Evolutionary conservation across 1,284 basidiomycete genomes (phyloP).

Genomic region (Cryptococcus sp.): DNA sequence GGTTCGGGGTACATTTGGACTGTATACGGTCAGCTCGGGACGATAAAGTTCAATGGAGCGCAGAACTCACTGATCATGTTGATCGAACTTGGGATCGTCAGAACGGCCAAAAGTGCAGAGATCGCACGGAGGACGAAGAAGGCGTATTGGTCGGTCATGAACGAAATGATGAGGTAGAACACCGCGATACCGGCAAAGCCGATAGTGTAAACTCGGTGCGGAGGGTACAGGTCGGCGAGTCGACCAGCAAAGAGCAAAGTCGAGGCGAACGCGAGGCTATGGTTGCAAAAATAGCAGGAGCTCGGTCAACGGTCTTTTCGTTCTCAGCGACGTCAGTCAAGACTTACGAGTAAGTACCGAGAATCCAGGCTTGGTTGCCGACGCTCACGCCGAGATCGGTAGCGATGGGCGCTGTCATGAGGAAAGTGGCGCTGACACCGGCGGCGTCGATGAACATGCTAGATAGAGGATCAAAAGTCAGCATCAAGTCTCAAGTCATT

Average conservation of each 20-base stretch:
- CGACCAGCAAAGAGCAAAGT: slow-evolving; percentile 47
- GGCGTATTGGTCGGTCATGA: slow-evolving; percentile 48
- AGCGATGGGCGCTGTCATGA: slow-evolving; percentile 49
- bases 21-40: neutral
- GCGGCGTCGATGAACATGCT: slow-evolving; percentile 47
- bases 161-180: slow-evolving; percentile 49
- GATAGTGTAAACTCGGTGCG: slow-evolving; percentile 42
- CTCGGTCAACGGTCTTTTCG: neutral
- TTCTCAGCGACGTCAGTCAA: neutral
- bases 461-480: slow-evolving; percentile 1
- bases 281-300: slow-evolving; percentile 8
- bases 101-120: slow-evolving; percentile 44
- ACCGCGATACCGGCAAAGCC: slow-evolving; percentile 47
- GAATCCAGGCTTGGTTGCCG: slow-evolving; percentile 45
- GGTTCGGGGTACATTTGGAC: slow-evolving; percentile 50
- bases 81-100: slow-evolving; percentile 49
- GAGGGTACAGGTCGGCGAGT: slow-evolving; percentile 46
- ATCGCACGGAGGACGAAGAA: slow-evolving; percentile 51
- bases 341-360: slow-evolving; percentile 38
- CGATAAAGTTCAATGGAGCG: neutral
- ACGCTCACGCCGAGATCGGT: slow-evolving; percentile 35
- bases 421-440: slow-evolving; percentile 43
- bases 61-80: slow-evolving; percentile 43
- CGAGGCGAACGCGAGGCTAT: slow-evolving; percentile 33
- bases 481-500: neutral